phyloP scores from a whole-genome alignment of 805 yeast species.

The Peterozyma xylosa region DNA sequence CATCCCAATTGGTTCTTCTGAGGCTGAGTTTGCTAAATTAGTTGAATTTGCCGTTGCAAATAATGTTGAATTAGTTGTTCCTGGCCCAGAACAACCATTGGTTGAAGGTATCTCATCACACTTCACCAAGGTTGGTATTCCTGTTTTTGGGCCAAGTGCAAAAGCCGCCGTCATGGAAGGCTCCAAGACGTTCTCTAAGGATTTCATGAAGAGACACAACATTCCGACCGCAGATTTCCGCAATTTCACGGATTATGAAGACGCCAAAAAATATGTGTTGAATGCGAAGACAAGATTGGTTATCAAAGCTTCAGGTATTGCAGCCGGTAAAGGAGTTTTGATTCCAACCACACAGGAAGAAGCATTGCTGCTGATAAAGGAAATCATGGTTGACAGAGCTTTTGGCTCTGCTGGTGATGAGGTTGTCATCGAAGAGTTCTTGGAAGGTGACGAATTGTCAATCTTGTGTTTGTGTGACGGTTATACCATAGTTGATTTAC shows the following conservation, averaged over 20 bases:
- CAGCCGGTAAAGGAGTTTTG: constrained; percentile 97
- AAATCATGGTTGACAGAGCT: constrained; percentile 81
- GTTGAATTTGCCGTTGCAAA: constrained; percentile 69
- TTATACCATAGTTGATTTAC: constrained; percentile 80
- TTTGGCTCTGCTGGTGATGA: constrained; percentile 94
- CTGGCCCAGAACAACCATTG: constrained; percentile 99
- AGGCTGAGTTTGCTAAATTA: constrained; percentile 60
- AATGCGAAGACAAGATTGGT: constrained; percentile 67
- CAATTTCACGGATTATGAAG: constrained; percentile 70
- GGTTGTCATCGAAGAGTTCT: constrained; percentile 90
- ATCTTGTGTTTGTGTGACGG: constrained; percentile 92
- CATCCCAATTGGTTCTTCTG: constrained; percentile 59
- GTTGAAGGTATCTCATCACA: constrained; percentile 82
- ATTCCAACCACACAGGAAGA: constrained; percentile 82
- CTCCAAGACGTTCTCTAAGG: constrained; percentile 89
- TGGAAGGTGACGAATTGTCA: constrained; percentile 96
- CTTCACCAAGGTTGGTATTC: constrained; percentile 79
- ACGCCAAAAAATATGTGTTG: constrained; percentile 66
- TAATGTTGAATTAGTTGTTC: constrained; percentile 67
- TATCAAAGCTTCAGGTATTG: constrained; percentile 95
- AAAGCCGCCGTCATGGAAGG: constrained; percentile 95
- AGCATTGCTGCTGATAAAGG: constrained; percentile 76
- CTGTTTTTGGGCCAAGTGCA: constrained; percentile 94
- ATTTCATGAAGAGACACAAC: constrained; percentile 83
- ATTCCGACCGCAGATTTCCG: constrained; percentile 93